Percentiles rank a stretch among this genome's conserved stretches.
Evolutionary conservation across 805 yeast species (phyloP).

Genomic region (Saccharomycopsis guyanensis): DNA sequence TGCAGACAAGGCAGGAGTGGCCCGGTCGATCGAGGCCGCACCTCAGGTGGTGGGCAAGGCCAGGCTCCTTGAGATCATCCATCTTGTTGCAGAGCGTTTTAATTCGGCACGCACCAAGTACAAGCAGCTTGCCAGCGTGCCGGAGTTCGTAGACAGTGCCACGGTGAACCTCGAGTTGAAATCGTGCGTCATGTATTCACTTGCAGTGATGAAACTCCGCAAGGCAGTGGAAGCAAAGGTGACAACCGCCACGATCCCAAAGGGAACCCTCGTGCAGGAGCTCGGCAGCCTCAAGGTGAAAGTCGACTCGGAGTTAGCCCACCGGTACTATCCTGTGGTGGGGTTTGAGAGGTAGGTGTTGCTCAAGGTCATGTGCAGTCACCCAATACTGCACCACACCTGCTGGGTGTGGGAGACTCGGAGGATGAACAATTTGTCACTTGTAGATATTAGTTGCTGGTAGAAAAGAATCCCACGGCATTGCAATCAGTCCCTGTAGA

Average conservation of each 20-base stretch:
- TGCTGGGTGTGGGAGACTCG: no score
- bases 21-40: background rate
- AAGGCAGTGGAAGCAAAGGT: background rate
- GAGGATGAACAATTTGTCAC: background rate
- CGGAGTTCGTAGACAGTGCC: background rate
- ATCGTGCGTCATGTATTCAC: background rate
- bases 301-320: background rate
- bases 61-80: background rate
- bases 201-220: background rate
- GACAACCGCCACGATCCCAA: background rate
- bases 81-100: background rate
- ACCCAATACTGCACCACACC: background rate
- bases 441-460: background rate
- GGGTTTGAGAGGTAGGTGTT: background rate
- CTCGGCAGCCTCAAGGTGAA: background rate
- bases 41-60: background rate
- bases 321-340: background rate
- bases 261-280: background rate
- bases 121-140: background rate
- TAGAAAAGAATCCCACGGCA: no score
- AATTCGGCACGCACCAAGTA: background rate
- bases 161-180: background rate
- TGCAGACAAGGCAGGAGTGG: background rate
- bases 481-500: no score
- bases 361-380: background rate